Conservation (phyloP, 2,329 filamentous ascomycete genomes). For the Neurospora sp. region DNA sequence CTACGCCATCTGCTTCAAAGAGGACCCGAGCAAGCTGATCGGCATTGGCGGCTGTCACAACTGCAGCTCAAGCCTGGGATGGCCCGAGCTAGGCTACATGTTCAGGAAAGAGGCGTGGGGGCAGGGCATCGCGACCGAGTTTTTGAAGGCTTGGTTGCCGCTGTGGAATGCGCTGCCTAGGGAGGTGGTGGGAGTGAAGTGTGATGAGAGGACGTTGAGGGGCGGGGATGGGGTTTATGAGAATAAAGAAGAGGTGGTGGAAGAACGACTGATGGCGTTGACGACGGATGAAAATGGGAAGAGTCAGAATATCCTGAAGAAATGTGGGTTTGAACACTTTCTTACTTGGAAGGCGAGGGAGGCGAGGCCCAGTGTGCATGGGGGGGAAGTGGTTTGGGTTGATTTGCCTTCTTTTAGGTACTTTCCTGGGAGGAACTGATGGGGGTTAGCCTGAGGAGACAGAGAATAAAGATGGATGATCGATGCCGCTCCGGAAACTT, state of each 20-base stretch:
- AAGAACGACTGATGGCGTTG: conserved; percentile 35
- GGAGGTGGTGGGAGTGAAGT: conserved; percentile 31
- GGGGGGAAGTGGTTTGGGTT: conserved; percentile 2
- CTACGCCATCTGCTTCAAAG: conserved; percentile 39
- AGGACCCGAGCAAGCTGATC: conserved; percentile 37
- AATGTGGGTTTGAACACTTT: conserved; percentile 42
- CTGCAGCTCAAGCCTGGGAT: conserved; percentile 30
- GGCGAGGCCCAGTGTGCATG: conserved; percentile 13
- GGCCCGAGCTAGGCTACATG: conserved; percentile 52
- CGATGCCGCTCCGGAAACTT: not conserved
- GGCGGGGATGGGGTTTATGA: conserved; percentile 20
- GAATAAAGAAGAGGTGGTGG: conserved; percentile 19
- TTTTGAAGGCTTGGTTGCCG: conserved; percentile 35
- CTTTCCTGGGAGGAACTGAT: conserved; percentile 8
- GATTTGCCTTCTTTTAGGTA: conserved; percentile 17
- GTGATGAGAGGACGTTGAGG: conserved; percentile 28
- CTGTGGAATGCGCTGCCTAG: conserved; percentile 41
- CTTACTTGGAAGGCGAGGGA: conserved; percentile 28
- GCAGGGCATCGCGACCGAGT: conserved; percentile 46
- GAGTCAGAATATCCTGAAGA: conserved; percentile 47
- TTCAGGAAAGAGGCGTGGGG: conserved; percentile 44
- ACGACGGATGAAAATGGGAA: conserved; percentile 38
- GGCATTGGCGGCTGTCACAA: conserved; percentile 37
- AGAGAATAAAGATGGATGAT: not conserved
- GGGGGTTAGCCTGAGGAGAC: not conserved